phyloP scores from a whole-genome alignment of 2,329 filamentous ascomycete species.

The Ophioceras dolichostomum region DNA sequence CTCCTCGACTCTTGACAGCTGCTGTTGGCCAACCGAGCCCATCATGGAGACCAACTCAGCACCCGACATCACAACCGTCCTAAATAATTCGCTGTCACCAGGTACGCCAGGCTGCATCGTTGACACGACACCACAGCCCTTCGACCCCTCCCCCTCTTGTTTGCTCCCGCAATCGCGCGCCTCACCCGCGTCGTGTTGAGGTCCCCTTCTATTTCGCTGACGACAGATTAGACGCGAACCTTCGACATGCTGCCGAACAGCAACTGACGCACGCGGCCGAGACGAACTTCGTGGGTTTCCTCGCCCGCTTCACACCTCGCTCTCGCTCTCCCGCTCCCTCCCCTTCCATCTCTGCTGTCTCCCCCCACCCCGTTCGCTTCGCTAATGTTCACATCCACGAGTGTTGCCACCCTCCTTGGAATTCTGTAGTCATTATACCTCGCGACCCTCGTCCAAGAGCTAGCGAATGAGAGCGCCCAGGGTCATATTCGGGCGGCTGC shows the following conservation, averaged over 20 bases:
- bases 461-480: constrained; percentile 79
- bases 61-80: constrained; percentile 93
- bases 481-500: constrained; percentile 84
- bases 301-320: constrained; percentile 7
- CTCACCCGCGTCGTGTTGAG: no score
- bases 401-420: not conserved
- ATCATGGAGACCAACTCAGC: constrained; percentile 50
- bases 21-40: constrained; percentile 10
- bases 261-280: constrained; percentile 88
- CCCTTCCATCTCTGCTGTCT: constrained; percentile 5
- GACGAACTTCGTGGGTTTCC: constrained; percentile 77
- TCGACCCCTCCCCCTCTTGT: no score
- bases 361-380: no score
- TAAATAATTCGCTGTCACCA: constrained; percentile 90
- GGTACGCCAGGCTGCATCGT: constrained; percentile 66
- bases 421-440: constrained; percentile 74
- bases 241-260: constrained; percentile 85
- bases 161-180: no score
- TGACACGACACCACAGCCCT: no score
- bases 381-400: no score
- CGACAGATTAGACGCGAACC: constrained; percentile 88
- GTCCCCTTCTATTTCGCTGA: no score
- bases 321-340: not conserved
- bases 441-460: constrained; percentile 80
- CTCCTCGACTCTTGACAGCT: not conserved